phyloP scores from a whole-genome alignment of 169 alveolate genomes.

The Plasmodium chabaudi region DNA sequence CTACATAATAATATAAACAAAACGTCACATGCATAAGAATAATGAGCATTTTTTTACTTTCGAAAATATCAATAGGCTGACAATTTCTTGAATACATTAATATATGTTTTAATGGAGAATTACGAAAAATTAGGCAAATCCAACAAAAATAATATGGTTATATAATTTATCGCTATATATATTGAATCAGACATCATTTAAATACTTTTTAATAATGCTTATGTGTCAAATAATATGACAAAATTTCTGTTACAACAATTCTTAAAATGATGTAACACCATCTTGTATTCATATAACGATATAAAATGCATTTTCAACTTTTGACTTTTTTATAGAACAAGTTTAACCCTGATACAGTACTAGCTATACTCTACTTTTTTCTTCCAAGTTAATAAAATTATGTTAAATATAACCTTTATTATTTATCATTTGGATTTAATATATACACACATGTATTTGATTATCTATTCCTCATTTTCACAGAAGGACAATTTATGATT shows the following conservation, averaged over 20 bases:
- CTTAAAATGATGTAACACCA: no score
- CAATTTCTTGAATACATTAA: conserved; percentile 34
- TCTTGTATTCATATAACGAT: no score
- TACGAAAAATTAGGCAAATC: conserved; percentile 10
- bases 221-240: no score
- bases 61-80: conserved; percentile 22
- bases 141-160: conserved; percentile 19
- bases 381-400: conserved; percentile 39
- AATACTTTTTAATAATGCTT: no score
- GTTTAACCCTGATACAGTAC: conserved; percentile 42
- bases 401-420: neutral
- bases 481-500: conserved; percentile 47
- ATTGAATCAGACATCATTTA: no score
- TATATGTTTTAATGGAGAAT: conserved; percentile 11
- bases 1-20: neutral
- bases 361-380: conserved; percentile 56
- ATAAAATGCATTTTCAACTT: neutral
- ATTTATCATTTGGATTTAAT: neutral
- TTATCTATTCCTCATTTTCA: neutral
- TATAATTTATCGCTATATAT: neutral
- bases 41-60: neutral
- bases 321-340: conserved; percentile 5
- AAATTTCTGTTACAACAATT: no score
- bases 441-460: neutral
- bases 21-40: neutral